Base-by-base conservation (phyloP, 1,139 yeast species). In the Kluyveromyces sp. region DNA sequence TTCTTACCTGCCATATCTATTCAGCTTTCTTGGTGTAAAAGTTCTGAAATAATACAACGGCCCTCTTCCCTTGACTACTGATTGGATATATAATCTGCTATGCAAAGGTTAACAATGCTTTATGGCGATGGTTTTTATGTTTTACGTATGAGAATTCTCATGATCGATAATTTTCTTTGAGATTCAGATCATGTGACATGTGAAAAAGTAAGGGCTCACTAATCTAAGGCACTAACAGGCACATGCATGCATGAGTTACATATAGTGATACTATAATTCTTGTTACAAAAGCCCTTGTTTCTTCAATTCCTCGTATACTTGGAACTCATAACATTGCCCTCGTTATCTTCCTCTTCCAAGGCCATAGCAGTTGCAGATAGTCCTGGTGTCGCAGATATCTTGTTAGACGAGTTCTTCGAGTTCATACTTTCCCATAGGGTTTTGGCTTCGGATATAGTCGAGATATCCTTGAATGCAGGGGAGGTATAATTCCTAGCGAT, bases 281-380 rank as follows among this genome's bases (percentile, higher is more conserved):
- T 15, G 34, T 33, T 50, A 80, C 42, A 83, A 61, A 40, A 87
- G 69, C 0, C 97, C 97, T 64, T 90, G 97, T 53, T 78, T 82
- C 65, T 87, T 85, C 60, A 90, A 72, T 56, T 90, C 96, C 37
- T 81, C 72, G 65, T 86, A 90, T 41, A 88, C 92, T 57, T 79
- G 78, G 81, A 83, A 33, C 84, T 76, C 95, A 92, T 84, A 25
- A 88, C 96, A 62, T 92, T 90, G 6, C 97, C 98, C 32, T 87
- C 89, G 1, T 79, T 83, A 61, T 92, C 97, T 63, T 90, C 97
- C 45, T 89, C 86, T 64, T 90, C 95, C 5, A 83, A 75, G 0
- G 81, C 78, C 51, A 75, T 74, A 48, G 81, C 44, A 3, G 42
- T 26, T 68, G 21, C 21, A 15, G 21, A 15, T 15, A 15, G 21